Conservation (phyloP, 106 monocot genomes). For the Cymbidium sinense region DNA sequence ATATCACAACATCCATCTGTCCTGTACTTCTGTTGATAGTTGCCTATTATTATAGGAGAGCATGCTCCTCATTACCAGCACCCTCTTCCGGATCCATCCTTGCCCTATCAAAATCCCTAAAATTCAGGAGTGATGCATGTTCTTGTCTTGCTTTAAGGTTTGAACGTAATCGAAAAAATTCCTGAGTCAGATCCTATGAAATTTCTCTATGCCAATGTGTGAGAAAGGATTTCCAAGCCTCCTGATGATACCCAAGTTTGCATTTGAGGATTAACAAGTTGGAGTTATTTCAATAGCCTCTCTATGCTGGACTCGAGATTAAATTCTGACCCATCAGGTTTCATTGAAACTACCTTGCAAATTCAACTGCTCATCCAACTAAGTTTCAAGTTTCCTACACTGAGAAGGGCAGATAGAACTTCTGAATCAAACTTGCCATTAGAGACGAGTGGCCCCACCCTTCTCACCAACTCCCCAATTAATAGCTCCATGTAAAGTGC, state of each 20-base stretch:
- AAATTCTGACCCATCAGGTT: too few species aligned
- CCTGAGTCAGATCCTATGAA: constrained; percentile 87
- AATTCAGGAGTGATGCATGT: constrained; percentile 82
- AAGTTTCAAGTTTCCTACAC: constrained; percentile 77
- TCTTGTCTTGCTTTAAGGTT: constrained; percentile 75
- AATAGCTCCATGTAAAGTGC: constrained; percentile 72
- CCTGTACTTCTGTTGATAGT: constrained; percentile 55
- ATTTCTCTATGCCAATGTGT: constrained; percentile 94
- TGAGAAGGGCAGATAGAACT: too few species aligned
- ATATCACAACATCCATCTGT: constrained; percentile 89
- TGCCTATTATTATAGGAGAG: constrained; percentile 80
- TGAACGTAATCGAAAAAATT: constrained; percentile 68
- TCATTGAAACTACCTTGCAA: too few species aligned
- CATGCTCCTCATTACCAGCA: constrained; percentile 38
- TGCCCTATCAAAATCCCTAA: constrained; percentile 82
- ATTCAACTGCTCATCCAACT: constrained; percentile 87
- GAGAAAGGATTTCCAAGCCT: constrained; percentile 83
- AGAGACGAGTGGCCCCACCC: background rate
- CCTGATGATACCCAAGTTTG: too few species aligned
- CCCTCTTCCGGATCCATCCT: constrained; percentile 71
- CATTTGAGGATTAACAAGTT: too few species aligned
- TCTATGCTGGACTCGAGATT: too few species aligned
- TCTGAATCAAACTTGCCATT: too few species aligned
- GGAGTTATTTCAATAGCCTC: too few species aligned
- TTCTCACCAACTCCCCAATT: constrained; percentile 42